These are phyloP conservation scores for Fusarium sulawesiense DNA, from an alignment of 2,329 filamentous ascomycete species.

Conservation along the genomic window DNA sequence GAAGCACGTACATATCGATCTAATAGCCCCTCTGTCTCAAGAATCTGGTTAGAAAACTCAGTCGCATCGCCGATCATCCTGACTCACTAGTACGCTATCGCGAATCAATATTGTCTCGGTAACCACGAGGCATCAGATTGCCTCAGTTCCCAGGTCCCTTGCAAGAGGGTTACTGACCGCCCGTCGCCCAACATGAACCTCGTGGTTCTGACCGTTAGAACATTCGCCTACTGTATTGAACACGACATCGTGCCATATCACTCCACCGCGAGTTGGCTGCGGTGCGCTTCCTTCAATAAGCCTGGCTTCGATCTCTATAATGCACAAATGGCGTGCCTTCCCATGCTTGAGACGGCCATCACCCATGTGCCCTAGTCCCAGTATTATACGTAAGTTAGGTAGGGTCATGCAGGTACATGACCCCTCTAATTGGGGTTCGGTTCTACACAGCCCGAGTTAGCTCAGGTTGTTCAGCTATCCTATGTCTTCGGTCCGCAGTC, in stretches of 20 bases:
- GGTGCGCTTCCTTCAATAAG: not conserved
- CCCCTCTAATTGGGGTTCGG: constrained; percentile 10
- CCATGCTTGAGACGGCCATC: constrained; percentile 36
- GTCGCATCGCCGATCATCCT: not conserved
- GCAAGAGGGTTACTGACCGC: constrained; percentile 22
- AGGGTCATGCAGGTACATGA: constrained; percentile 41
- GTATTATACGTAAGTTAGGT: constrained; percentile 19
- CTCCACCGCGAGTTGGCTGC: constrained; percentile 3
- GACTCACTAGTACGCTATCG: not conserved
- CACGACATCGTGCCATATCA: not conserved
- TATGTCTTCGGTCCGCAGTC: not conserved
- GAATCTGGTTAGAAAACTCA: not conserved
- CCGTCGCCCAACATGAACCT: constrained; percentile 11
- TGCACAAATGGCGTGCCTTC: constrained; percentile 41
- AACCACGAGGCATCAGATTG: not conserved
- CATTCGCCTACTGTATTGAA: constrained; percentile 1
- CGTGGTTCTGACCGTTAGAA: constrained; percentile 4
- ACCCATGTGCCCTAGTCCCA: constrained; percentile 37
- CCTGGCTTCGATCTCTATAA: constrained; percentile 20
- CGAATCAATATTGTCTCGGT: constrained; percentile 7
- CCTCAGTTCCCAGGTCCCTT: not conserved
- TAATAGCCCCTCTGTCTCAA: not conserved
- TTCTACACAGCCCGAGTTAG: not conserved
- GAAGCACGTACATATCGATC: not conserved
- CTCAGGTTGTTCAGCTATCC: not conserved